Percentiles rank a stretch among this genome's conserved stretches.
Evolutionary conservation across 2,329 filamentous ascomycete genomes (phyloP).

Genomic region (Alternaria triticimaculans): DNA sequence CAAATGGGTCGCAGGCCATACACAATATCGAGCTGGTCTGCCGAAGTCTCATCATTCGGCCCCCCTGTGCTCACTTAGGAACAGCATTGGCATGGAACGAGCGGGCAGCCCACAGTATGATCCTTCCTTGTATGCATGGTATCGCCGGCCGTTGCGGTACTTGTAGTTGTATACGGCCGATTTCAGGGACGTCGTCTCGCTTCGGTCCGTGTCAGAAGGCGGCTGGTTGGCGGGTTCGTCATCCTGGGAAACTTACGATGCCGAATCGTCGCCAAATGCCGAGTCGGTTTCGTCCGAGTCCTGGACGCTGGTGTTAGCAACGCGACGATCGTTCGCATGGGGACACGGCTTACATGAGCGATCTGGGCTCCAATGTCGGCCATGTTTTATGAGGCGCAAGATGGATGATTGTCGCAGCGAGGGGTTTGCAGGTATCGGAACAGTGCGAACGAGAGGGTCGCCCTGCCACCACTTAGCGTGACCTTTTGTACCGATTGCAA

Average conservation of each 20-base stretch:
- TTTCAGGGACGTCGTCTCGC: constrained; percentile 32
- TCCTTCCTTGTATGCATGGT: constrained; percentile 38
- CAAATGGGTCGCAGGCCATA: constrained; percentile 2
- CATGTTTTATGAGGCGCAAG: constrained; percentile 10
- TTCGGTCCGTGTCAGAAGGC: constrained; percentile 9
- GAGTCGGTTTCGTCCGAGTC: constrained; percentile 27
- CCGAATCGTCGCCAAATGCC: constrained; percentile 26
- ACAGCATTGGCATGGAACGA: not conserved
- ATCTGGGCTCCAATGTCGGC: constrained; percentile 25
- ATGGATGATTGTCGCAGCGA: not conserved
- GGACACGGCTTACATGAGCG: constrained; percentile 14
- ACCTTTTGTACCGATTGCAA: not conserved
- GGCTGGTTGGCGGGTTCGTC: not conserved
- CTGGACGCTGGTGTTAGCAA: constrained; percentile 10
- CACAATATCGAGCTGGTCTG: constrained; percentile 51
- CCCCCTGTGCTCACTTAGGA: constrained; percentile 21
- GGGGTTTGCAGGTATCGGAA: not conserved
- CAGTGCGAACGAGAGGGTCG: not conserved
- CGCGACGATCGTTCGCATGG: not conserved
- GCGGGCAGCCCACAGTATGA: constrained; percentile 28
- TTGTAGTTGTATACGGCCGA: constrained; percentile 34
- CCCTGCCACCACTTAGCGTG: not conserved
- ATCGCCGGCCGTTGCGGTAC: constrained; percentile 38
- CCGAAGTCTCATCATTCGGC: constrained; percentile 47
- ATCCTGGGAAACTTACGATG: constrained; percentile 18